These are phyloP conservation scores for Fusarium marasasianum DNA, from an alignment of 2,329 filamentous ascomycete genomes.

Conservation along the genomic window DNA sequence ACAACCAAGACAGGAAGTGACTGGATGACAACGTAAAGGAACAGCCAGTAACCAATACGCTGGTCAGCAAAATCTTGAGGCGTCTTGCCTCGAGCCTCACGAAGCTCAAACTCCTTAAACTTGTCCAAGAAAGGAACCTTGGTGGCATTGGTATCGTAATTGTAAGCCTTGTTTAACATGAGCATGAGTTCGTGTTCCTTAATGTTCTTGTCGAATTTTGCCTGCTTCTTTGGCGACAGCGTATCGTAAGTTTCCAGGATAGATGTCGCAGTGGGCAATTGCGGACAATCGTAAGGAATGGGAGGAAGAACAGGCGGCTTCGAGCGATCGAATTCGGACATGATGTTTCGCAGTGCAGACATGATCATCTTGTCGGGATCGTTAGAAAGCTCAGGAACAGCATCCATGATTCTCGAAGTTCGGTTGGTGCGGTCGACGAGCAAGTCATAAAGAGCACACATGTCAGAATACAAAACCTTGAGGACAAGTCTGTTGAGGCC, in stretches of 20 bases:
- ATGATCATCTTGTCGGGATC: conserved; percentile 69
- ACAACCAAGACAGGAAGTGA: conserved; percentile 80
- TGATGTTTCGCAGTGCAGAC: conserved; percentile 78
- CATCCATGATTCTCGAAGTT: conserved; percentile 81
- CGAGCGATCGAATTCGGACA: conserved; percentile 89
- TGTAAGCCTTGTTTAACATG: conserved; percentile 83
- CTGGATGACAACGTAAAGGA: conserved; percentile 81
- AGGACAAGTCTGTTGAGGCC: conserved; percentile 88
- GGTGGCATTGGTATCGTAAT: conserved; percentile 72
- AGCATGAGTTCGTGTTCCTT: conserved; percentile 81
- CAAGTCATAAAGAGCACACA: conserved; percentile 87
- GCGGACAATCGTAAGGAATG: conserved; percentile 88
- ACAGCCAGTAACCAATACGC: conserved; percentile 81
- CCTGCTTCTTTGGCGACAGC: conserved; percentile 77
- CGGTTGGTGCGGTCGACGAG: conserved; percentile 81
- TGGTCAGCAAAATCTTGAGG: conserved; percentile 75
- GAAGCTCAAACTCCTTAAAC: conserved; percentile 76
- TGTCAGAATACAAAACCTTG: conserved; percentile 83
- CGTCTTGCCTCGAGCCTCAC: conserved; percentile 71
- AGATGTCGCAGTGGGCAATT: conserved; percentile 74
- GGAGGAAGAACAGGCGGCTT: conserved; percentile 90
- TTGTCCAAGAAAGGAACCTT: conserved; percentile 71
- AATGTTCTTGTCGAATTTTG: conserved; percentile 75
- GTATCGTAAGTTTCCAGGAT: conserved; percentile 72
- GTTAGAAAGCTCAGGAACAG: conserved; percentile 64